Base-by-base conservation (phyloP, 2,329 filamentous ascomycete genomes). In the Alternaria gansuensis region DNA sequence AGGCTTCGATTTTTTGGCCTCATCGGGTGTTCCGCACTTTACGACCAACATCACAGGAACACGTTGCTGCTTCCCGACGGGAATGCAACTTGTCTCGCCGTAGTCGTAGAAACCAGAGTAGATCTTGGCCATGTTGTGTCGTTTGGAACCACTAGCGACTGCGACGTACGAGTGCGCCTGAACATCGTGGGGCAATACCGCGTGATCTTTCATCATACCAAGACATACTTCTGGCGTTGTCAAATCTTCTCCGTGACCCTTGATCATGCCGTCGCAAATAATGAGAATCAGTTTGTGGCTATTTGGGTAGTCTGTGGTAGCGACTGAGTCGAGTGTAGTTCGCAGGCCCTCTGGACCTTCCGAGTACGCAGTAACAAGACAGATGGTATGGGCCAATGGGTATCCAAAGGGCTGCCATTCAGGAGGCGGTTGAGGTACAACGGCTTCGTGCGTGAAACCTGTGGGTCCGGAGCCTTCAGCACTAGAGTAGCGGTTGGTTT, bases 41-140 rank as follows among this genome's bases (percentile, higher is more conserved):
- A 97, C 92, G 54, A 99, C 85, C 13, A 95, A 86, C 85, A 99
- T 93, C 93, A 99, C 97, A 2, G 95, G 96, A 26, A 99, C 94
- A 57, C 95, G 90, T 80, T 98, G 94, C 79, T 98, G 95, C 79
- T 93, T 95, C 62, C 96, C 92, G 2, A 82, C 67, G 1, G 94
- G 90, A 62, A 99, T 91, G 51, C 85, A 81, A 10, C 92, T 96
- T 66, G 91, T 85, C 59, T 85, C 81, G 52, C 96, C 95, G 72
- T 98, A 99, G 78, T 98, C 92, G 80, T 99, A 99, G 83, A 98
- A 99, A 43, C 96, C 96, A 56, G 93, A 90, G 79, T 98, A 97
- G 57, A 98, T 88, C 83, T 98, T 97, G 70, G 95, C 94, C 95
- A 98, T 99, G 80, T 98, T 99, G 87, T 99, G 96, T 70, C 95